Percentiles rank a stretch among this genome's conserved stretches.
phyloP scores from a whole-genome alignment of 305 asterid species.

The Fraxinus sp. region DNA sequence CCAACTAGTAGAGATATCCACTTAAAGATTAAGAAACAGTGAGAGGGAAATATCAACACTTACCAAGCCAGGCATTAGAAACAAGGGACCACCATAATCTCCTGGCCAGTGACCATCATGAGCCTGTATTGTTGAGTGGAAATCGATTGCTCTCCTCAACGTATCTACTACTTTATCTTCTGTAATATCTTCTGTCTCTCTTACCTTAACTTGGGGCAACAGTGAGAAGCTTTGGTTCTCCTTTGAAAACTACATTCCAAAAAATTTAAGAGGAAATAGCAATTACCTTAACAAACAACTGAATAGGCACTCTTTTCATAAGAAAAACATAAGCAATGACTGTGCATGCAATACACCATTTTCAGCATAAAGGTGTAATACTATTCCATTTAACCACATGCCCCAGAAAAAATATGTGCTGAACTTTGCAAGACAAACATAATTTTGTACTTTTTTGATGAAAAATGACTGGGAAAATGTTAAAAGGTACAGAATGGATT shows the following conservation, averaged over 20 bases:
- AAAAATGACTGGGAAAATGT: neutral
- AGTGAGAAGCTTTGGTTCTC: conserved; percentile 47
- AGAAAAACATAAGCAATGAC: neutral
- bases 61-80: conserved; percentile 94
- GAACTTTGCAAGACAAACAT: neutral
- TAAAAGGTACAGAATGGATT: neutral
- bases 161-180: conserved; percentile 62
- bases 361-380: neutral
- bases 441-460: neutral
- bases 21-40: neutral
- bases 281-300: neutral
- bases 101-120: conserved; percentile 95
- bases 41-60: conserved; percentile 22
- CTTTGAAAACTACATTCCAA: conserved; percentile 54
- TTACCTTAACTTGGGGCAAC: conserved; percentile 66
- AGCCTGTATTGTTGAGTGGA: conserved; percentile 78
- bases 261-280: neutral
- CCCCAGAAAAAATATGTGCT: neutral
- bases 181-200: conserved; percentile 67
- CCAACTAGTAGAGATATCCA: conserved; percentile 6
- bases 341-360: neutral
- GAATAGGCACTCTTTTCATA: neutral
- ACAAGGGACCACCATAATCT: conserved; percentile 94
- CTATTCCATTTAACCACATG: neutral
- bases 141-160: conserved; percentile 66